These are phyloP conservation scores for Parmales sp. DNA, from an alignment of 108 stramenopile genomes.

Conservation along the genomic window DNA sequence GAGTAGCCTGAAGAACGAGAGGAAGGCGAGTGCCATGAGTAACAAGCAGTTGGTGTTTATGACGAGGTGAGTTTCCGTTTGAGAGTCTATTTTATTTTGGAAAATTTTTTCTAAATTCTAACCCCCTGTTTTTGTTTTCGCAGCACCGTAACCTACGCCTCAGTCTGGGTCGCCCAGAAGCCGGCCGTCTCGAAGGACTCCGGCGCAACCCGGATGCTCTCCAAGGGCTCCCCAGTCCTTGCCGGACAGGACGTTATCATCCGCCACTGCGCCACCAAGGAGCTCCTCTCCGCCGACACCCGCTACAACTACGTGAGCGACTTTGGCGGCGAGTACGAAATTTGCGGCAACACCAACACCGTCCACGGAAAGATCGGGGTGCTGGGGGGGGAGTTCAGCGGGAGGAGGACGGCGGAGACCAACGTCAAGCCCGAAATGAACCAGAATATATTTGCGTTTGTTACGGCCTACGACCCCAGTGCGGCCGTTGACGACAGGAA, in stretches of 20 bases:
- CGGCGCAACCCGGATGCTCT: constrained; percentile 11
- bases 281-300: constrained; percentile 16
- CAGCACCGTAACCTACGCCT: neutral
- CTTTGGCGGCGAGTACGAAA: constrained; percentile 28
- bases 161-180: neutral
- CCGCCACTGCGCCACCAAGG: constrained; percentile 19
- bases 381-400: constrained; percentile 3
- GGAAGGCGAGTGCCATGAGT: constrained; percentile 18
- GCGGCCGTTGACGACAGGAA: neutral
- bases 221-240: constrained; percentile 4
- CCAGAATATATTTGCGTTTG: neutral
- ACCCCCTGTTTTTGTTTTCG: neutral
- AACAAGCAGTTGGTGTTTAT: constrained; percentile 34
- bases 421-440: constrained; percentile 6
- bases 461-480: neutral
- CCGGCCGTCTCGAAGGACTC: neutral
- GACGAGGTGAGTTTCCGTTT: constrained; percentile 6
- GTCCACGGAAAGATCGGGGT: constrained; percentile 12
- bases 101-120: constrained; percentile 12
- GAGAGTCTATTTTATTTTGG: constrained; percentile 20
- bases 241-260: constrained; percentile 14
- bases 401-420: constrained; percentile 1
- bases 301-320: constrained; percentile 13
- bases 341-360: constrained; percentile 17
- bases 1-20: constrained; percentile 31